Base-by-base conservation (phyloP, 1,284 basidiomycete genomes). In the Trichosporon asahii region DNA sequence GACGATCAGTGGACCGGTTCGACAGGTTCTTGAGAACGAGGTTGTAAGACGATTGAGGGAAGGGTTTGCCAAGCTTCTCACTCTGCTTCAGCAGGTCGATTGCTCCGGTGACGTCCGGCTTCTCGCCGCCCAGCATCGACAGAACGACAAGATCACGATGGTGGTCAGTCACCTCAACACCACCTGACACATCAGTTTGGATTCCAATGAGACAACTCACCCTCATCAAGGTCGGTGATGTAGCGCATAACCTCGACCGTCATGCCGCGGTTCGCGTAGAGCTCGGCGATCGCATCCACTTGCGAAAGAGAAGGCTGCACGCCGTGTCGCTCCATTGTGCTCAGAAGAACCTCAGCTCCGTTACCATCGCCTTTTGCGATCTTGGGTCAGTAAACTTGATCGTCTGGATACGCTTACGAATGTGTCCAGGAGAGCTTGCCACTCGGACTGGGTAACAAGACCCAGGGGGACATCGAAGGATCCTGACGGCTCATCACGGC, bases 31-130 rank as follows among this genome's bases (percentile, higher is more conserved):
- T 21, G 8, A 85, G 77, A 37, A 85, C 74, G 60, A 79, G 46
- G 27, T 77, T 76, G 76, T 85, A 86, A 0, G 80, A 80, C 7
- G 77, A 77, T 73, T 83, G 81, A 0, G 84, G 80, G 14, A 84
- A 80, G 3, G 81, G 79, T 63, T 76, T 71, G 8, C 80, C 80
- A 9, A 76, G 66, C 5, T 70, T 65, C 73, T 85, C 85, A 70
- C 78, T 78, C 15, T 77, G 70, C 18, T 76, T 74, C 14, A 85
- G 76, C 35, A 82, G 76, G 0, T 73, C 65, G 18, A 85, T 76
- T 3, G 84, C 84, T 31, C 77, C 70, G 14, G 15, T 31, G 11
- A 61, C 57, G 5, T 77, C 73, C 2, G 79, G 76, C 1, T 68
- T 67, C 9, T 72, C 23, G 0, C 68, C 37, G 15, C 64, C 49